A percentile compares a stretch with the other conserved stretches of the same genome.
These are phyloP conservation scores for Xanthoconium purpureum DNA, from an alignment of 768 basidiomycete species.

Conservation along the genomic window DNA sequence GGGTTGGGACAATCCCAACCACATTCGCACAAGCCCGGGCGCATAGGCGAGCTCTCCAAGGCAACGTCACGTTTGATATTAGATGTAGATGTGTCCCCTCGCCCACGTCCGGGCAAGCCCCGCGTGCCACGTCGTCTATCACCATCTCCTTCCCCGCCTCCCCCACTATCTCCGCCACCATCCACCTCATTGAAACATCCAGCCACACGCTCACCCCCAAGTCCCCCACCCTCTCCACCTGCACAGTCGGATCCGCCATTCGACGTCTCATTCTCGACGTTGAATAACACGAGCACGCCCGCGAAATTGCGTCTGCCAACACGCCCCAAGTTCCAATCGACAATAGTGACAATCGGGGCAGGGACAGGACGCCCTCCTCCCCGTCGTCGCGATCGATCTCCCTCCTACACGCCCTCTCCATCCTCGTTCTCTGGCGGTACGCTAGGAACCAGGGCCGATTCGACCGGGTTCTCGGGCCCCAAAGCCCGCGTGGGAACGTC, in stretches of 20 bases:
- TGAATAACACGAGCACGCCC: slow-evolving; percentile 29
- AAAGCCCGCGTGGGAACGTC: too few relatives aligned
- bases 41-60: not conserved
- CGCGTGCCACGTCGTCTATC: not conserved
- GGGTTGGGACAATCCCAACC: not conserved
- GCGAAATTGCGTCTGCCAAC: slow-evolving; percentile 20
- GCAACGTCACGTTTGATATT: not conserved
- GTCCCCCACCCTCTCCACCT: slow-evolving; percentile 9
- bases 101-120: not conserved
- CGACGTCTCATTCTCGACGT: slow-evolving; percentile 24
- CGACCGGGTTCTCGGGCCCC: too few relatives aligned
- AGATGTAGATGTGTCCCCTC: not conserved
- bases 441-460: too few relatives aligned
- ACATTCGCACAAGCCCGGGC: not conserved
- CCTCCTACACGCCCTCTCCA: slow-evolving; percentile 19
- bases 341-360: not conserved
- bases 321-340: not conserved
- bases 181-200: not conserved
- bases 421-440: slow-evolving; percentile 10
- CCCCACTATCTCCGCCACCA: not conserved
- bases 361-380: too few relatives aligned
- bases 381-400: slow-evolving; percentile 6
- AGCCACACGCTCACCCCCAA: not conserved
- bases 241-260: slow-evolving; percentile 15
- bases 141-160: not conserved